Evolutionary conservation across 805 yeast genomes (phyloP).

Genomic region (Lipomyces yamanashiensis): DNA sequence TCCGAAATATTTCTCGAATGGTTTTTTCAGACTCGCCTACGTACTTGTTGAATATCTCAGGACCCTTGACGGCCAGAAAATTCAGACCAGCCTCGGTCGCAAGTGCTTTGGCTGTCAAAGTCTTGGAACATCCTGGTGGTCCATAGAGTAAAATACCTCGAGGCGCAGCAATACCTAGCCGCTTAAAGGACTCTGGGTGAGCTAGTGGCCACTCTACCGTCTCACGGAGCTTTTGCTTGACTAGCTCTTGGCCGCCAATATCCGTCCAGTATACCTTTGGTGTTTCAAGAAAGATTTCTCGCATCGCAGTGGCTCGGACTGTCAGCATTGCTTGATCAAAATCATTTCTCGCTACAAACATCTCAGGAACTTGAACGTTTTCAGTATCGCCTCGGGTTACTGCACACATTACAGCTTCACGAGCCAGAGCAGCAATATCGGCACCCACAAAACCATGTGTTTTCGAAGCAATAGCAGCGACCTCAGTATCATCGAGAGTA

Average conservation of each 20-base stretch:
- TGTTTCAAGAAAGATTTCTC: constrained; percentile 87
- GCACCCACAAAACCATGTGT: constrained; percentile 99
- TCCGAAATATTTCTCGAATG: constrained; percentile 88
- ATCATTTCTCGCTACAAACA: constrained; percentile 60
- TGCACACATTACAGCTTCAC: constrained; percentile 87
- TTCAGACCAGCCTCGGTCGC: constrained; percentile 96
- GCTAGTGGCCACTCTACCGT: constrained; percentile 91
- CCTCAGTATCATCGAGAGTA: constrained; percentile 57
- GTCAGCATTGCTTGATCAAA: constrained; percentile 73
- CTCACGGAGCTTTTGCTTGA: constrained; percentile 81
- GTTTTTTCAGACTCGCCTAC: constrained; percentile 96
- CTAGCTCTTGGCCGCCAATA: constrained; percentile 90
- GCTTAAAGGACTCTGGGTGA: constrained; percentile 74
- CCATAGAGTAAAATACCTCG: constrained; percentile 93
- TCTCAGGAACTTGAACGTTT: constrained; percentile 39
- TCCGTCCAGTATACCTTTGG: constrained; percentile 94
- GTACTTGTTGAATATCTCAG: constrained; percentile 90
- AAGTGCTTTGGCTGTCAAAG: constrained; percentile 90
- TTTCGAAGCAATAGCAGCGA: constrained; percentile 66
- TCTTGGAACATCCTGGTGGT: constrained; percentile 98
- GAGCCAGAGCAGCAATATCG: constrained; percentile 81
- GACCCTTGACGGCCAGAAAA: constrained; percentile 94
- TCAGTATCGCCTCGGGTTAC: constrained; percentile 63
- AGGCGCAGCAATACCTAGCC: constrained; percentile 86
- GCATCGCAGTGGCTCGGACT: constrained; percentile 95